Conservation (phyloP, 1,139 yeast genomes). For the Hyphopichia khmerensis region DNA sequence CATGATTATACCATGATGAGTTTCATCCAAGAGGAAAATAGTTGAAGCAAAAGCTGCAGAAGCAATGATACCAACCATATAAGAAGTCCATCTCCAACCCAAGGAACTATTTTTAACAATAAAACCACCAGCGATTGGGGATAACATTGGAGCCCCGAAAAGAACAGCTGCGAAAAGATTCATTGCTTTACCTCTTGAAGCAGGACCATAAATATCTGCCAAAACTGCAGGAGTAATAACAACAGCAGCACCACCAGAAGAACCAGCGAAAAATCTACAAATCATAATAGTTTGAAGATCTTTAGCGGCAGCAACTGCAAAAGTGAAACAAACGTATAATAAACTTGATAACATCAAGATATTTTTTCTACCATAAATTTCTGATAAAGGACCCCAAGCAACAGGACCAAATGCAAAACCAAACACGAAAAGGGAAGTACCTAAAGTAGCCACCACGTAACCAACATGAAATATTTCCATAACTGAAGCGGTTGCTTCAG, state of each 20-base stretch:
- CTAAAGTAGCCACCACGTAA: conserved; percentile 56
- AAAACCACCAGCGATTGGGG: conserved; percentile 55
- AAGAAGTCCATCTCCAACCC: conserved; percentile 56
- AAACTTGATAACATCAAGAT: conserved; percentile 55
- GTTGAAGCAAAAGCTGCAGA: conserved; percentile 24
- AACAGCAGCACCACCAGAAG: conserved; percentile 76
- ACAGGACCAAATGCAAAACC: conserved; percentile 87
- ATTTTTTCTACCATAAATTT: conserved; percentile 66
- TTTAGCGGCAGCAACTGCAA: conserved; percentile 72
- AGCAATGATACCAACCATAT: conserved; percentile 48
- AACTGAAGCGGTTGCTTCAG: conserved; percentile 48
- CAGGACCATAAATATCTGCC: conserved; percentile 69
- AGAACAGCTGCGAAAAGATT: conserved; percentile 65
- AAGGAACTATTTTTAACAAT: conserved; percentile 19
- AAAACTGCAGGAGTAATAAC: conserved; percentile 83
- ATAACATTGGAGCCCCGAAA: conserved; percentile 72
- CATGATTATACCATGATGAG: conserved; percentile 46
- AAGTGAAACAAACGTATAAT: conserved; percentile 58
- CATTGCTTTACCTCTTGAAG: conserved; percentile 66
- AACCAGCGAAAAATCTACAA: conserved; percentile 74
- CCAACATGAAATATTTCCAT: conserved; percentile 50
- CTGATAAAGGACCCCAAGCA: conserved; percentile 79
- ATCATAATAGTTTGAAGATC: conserved; percentile 71
- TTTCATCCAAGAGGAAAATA: conserved; percentile 35
- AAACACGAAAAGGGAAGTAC: conserved; percentile 68